Evolutionary conservation across 1,284 basidiomycete species (phyloP).

Genomic region (Ustilago bromivora): DNA sequence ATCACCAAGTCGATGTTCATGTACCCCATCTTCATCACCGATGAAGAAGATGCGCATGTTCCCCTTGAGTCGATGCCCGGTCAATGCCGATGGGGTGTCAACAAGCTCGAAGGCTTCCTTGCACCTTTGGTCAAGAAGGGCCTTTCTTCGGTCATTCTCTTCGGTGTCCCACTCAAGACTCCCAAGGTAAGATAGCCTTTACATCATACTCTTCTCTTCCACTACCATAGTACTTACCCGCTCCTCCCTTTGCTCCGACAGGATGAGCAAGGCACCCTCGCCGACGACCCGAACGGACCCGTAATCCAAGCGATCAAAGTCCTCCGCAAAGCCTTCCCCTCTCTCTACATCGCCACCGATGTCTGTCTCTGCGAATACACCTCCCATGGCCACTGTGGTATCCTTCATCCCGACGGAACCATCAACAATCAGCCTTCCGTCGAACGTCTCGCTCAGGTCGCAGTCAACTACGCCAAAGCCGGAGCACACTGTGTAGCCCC

Average conservation of each 20-base stretch:
- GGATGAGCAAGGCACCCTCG: slow-evolving; percentile 85
- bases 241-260: slow-evolving; percentile 68
- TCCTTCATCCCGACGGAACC: slow-evolving; percentile 80
- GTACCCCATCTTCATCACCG: slow-evolving; percentile 69
- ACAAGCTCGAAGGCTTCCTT: slow-evolving; percentile 88
- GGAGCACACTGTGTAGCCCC: slow-evolving; percentile 98
- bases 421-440: slow-evolving; percentile 75
- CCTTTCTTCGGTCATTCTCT: slow-evolving; percentile 90
- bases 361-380: slow-evolving; percentile 99
- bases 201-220: background rate
- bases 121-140: slow-evolving; percentile 90
- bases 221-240: background rate
- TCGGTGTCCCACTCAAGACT: slow-evolving; percentile 90
- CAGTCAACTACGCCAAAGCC: slow-evolving; percentile 89
- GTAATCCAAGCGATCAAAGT: slow-evolving; percentile 90
- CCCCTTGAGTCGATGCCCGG: slow-evolving; percentile 63
- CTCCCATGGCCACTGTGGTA: slow-evolving; percentile 95
- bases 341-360: slow-evolving; percentile 81
- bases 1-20: slow-evolving; percentile 66
- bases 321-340: slow-evolving; percentile 82
- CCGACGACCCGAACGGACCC: slow-evolving; percentile 89
- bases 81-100: slow-evolving; percentile 82
- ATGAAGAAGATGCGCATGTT: slow-evolving; percentile 57
- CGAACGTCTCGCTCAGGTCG: slow-evolving; percentile 88
- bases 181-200: slow-evolving; percentile 76